Base-by-base conservation (phyloP, 1,139 yeast species). In the Arxiozyma telluris region DNA sequence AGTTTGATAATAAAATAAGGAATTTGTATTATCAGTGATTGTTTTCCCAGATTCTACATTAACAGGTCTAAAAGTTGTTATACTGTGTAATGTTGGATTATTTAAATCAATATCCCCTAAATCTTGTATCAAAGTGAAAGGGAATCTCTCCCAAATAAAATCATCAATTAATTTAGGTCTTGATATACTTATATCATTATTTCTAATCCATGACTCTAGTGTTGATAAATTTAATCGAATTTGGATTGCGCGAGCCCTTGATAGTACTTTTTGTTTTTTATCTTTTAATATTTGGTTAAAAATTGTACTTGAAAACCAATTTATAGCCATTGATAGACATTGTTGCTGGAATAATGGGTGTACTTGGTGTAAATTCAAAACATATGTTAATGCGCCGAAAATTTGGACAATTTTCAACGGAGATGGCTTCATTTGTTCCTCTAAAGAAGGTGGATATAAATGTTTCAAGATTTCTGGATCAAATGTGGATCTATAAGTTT, bases 191-290 rank as follows among this genome's bases (percentile, higher is more conserved):
- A 64, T 53, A 68, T 88, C 86, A 65, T 88, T 93, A 4, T 86
- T 77, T 57, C 96, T 78, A 41, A 93, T 78, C 98, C 98, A 93
- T 65, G 93, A 97, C 68, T 93, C 97, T 50, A 93, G 73, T 2
- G 87, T 80, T 0, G 96, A 89, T 11, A 93, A 68, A 63, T 93
- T 93, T 57, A 93, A 77, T 53, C 98, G 76, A 50, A 93, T 84
- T 67, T 93, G 98, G 69, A 93, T 81, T 0, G 98, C 98, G 60
- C 86, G 82, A 1, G 89, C 77, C 55, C 99, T 77, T 0, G 96
- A 81, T 53, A 88, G 77, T 60, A 86, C 85, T 52, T 70, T 76
- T 60, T 68, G 72, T 58, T 77, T 81, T 23, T 84, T 79, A 62
- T 79, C 83, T 41, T 82, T 75, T 52, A 90, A 71, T 42, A 91